Evolutionary conservation across 805 yeast genomes (phyloP), one percentile per base, ranked within the genome.

Genomic region (Schwanniomyces pseudopolymorphus): DNA sequence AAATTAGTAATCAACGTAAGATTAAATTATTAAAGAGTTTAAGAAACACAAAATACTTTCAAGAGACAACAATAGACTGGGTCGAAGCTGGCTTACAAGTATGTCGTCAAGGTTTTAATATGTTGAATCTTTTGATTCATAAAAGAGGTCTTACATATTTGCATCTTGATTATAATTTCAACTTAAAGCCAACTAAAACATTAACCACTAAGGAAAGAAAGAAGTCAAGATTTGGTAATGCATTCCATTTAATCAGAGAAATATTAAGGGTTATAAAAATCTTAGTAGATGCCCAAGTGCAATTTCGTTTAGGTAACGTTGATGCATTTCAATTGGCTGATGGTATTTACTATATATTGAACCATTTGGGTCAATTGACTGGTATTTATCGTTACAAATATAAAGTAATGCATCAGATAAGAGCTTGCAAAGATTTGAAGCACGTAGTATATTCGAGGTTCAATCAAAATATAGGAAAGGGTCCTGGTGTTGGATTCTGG

Each of bases 401-500:
- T 69, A 88, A 89, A 61, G 97, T 92, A 8, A 94, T 94, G 99
- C 98, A 91, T 60, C 99, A 94, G 65, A 91, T 94, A 35, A 79
- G 97, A 42, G 91, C 96, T 2, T 90, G 97, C 64, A 94, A 94
- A 63, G 99, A 94, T 66, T 69, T 94, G 57, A 94, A 94, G 66
- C 99, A 94, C 62, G 84, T 92, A 5, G 85, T 94, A 0, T 94
- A 94, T 60, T 78, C 88, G 52, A 75, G 85, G 50, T 94, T 94
- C 70, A 94, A 94, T 60, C 74, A 77, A 31, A 72, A 80, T n/a
- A 87, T 94, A 21, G 97, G 97, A 0, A 94, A 92, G 60, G 99
- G 99, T 2, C 98, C 99, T 1, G 99, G 99, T 0, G 88, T 96
- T 70, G 99, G 99, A 1, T 87, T 94, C 64, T 94, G 99, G 99